Conservation (phyloP, 78 protist species). For the Chrysochromulina tobinii region DNA sequence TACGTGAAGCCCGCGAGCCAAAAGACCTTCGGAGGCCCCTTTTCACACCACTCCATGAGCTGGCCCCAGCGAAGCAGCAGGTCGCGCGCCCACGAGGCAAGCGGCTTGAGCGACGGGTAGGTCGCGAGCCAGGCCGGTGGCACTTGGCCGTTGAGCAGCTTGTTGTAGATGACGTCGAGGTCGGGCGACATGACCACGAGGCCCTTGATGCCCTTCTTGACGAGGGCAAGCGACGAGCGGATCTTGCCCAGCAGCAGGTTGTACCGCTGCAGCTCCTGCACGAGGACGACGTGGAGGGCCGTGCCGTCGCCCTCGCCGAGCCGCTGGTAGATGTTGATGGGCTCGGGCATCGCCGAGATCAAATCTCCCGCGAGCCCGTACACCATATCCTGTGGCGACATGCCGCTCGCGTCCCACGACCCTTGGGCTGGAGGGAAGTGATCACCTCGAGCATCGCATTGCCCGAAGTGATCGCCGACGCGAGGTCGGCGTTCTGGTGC, state of each 20-base stretch:
- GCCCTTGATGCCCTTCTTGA: constrained; percentile 77
- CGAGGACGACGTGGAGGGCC: constrained; percentile 48
- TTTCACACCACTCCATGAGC: constrained; percentile 62
- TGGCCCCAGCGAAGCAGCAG: constrained; percentile 65
- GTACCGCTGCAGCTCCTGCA: constrained; percentile 84
- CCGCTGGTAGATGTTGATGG: constrained; percentile 30
- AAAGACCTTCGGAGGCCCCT: constrained; percentile 66
- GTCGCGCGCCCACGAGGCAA: constrained; percentile 81
- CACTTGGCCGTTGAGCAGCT: constrained; percentile 57
- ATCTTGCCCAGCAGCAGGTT: constrained; percentile 59
- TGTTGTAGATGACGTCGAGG: constrained; percentile 68
- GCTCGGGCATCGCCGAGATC: constrained; percentile 33
- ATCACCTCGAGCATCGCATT: constrained; percentile 62
- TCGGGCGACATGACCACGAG: constrained; percentile 80
- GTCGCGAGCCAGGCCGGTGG: constrained; percentile 71
- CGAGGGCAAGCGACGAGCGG: constrained; percentile 44
- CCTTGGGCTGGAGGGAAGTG: constrained; percentile 73
- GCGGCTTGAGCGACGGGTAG: constrained; percentile 82
- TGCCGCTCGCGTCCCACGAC: constrained; percentile 25
- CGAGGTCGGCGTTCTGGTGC: constrained; percentile 88
- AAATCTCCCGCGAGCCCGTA: constrained; percentile 39
- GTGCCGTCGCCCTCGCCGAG: constrained; percentile 12
- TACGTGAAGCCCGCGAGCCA: constrained; percentile 89
- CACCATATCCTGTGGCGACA: constrained; percentile 27
- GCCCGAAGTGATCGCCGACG: constrained; percentile 71